Evolutionary conservation across 2,329 filamentous ascomycete species (phyloP).

Genomic region (Fusarium nematophilum): DNA sequence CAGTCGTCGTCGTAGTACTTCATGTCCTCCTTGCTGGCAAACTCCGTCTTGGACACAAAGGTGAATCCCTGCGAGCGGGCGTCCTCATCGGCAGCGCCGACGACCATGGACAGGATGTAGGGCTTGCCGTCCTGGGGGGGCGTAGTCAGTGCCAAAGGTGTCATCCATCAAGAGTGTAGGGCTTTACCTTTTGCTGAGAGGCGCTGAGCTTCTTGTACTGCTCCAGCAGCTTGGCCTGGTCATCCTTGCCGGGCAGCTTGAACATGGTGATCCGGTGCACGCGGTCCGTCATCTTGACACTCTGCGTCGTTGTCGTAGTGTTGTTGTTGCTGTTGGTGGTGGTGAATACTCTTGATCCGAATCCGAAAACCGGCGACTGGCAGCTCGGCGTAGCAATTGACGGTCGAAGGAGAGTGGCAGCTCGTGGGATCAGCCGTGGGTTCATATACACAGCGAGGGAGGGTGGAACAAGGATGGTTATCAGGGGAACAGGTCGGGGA

Average conservation of each 20-base stretch:
- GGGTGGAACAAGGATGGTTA: neutral
- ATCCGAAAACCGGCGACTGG: neutral
- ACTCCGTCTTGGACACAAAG: constrained; percentile 70
- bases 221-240: constrained; percentile 57
- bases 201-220: constrained; percentile 56
- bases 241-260: constrained; percentile 60
- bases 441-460: constrained; percentile 24
- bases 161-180: neutral
- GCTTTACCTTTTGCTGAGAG: constrained; percentile 56
- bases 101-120: constrained; percentile 71
- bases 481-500: neutral
- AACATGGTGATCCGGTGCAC: constrained; percentile 65
- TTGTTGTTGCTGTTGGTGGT: neutral
- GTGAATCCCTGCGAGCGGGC: constrained; percentile 74
- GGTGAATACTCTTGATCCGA: constrained; percentile 7
- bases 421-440: constrained; percentile 16
- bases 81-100: constrained; percentile 66
- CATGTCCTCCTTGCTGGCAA: constrained; percentile 74
- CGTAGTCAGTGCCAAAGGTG: neutral
- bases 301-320: constrained; percentile 10
- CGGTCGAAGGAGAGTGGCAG: constrained; percentile 5
- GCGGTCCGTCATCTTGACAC: constrained; percentile 53
- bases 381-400: constrained; percentile 1
- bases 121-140: constrained; percentile 72
- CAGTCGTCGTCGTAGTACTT: constrained; percentile 73